phyloP scores from a whole-genome alignment of 345 rosid genomes.

The Bretschneidera sinensis region DNA sequence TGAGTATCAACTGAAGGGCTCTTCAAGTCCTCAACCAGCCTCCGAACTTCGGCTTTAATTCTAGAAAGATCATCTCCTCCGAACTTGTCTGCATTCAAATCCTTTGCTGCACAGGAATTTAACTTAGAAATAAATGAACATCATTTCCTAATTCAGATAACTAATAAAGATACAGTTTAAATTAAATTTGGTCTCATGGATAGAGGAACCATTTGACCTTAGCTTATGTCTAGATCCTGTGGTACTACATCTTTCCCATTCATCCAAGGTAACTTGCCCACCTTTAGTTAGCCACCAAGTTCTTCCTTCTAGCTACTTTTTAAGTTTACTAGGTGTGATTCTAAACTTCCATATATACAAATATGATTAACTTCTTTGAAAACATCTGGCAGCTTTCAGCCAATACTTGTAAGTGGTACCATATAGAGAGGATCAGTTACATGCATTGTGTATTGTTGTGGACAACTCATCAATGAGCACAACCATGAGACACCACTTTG shows the following conservation, averaged over 20 bases:
- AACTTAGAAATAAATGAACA: no score
- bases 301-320: no score
- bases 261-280: no score
- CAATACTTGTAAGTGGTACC: neutral
- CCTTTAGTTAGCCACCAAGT: no score
- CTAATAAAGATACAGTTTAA: no score
- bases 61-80: constrained; percentile 69
- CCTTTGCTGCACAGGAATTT: no score
- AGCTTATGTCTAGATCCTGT: no score
- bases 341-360: neutral
- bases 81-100: neutral
- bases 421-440: no score
- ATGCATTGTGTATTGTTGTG: neutral
- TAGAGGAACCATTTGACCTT: no score
- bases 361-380: neutral
- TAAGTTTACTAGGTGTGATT: neutral
- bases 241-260: no score
- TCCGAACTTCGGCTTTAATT: constrained; percentile 59
- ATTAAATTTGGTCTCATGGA: no score
- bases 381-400: neutral
- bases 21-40: constrained; percentile 61
- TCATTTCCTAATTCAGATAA: no score
- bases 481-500: neutral
- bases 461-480: neutral
- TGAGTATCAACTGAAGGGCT: constrained; percentile 53